These are phyloP conservation scores for Streptanthus diversifolius DNA, from an alignment of 345 rosid genomes.

Conservation along the genomic window DNA sequence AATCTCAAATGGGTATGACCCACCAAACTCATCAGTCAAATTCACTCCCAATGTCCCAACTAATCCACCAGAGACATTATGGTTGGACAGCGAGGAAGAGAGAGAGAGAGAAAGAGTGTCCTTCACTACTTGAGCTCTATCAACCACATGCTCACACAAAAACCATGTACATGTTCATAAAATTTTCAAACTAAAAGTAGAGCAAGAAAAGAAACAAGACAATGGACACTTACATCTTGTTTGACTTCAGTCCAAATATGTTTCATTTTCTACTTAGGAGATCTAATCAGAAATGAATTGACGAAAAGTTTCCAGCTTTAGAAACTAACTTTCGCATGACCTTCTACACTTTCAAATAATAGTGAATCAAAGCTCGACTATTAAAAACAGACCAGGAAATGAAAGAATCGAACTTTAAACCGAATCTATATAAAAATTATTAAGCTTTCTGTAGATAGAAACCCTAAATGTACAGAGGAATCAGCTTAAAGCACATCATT, in stretches of 20 bases:
- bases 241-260: conserved; percentile 15
- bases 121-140: conserved; percentile 10
- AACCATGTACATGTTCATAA: conserved; percentile 2
- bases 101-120: background rate
- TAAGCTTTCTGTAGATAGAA: conserved; percentile 18
- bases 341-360: background rate
- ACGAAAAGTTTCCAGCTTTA: background rate
- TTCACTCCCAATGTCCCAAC: conserved; percentile 27
- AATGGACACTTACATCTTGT: background rate
- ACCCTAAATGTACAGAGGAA: conserved; percentile 9
- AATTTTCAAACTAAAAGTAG: background rate
- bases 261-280: conserved; percentile 2
- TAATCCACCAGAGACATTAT: conserved; percentile 25
- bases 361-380: background rate
- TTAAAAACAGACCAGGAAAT: background rate
- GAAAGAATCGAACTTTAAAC: conserved; percentile 8
- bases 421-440: conserved; percentile 6
- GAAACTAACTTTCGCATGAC: conserved; percentile 15
- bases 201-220: background rate
- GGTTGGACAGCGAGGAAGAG: conserved; percentile 10
- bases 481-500: background rate
- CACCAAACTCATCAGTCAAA: conserved; percentile 32
- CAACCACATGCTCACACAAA: conserved; percentile 31
- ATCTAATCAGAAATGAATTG: background rate
- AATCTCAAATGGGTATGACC: conserved; percentile 25